phyloP scores from a whole-genome alignment of 176 grass and related monocot species.

The Aechmea fasciata region DNA sequence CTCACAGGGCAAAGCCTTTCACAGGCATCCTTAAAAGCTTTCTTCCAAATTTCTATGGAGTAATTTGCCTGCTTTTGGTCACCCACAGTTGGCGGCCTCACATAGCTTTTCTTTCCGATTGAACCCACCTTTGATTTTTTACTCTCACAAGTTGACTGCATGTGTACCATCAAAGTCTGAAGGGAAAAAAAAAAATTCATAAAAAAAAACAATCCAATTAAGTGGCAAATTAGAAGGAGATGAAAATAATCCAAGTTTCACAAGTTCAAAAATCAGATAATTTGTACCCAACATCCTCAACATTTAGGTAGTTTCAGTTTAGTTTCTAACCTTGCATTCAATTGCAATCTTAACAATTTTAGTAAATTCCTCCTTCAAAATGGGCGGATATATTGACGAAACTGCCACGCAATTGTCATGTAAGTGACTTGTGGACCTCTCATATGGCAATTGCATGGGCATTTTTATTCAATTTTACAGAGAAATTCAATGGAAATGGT shows the following conservation, averaged over 20 bases:
- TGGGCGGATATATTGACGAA: no score
- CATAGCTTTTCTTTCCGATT: conserved; percentile 52
- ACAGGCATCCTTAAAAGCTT: conserved; percentile 77
- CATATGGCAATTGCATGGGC: not conserved
- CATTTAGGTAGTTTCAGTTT: no score
- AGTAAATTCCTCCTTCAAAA: no score
- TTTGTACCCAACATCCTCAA: no score
- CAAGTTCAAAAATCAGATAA: not conserved
- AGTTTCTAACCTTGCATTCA: no score
- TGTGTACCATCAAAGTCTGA: conserved; percentile 77
- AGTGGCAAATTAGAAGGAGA: not conserved
- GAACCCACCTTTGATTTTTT: conserved; percentile 32
- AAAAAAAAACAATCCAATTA: not conserved
- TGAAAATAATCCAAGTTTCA: not conserved
- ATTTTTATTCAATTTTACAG: no score
- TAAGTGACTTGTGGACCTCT: not conserved
- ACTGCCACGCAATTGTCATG: no score
- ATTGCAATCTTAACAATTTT: no score
- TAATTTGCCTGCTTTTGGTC: conserved; percentile 54
- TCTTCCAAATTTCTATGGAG: conserved; percentile 92
- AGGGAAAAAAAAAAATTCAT: conserved; percentile 9
- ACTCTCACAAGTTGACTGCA: conserved; percentile 53
- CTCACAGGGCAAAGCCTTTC: conserved; percentile 81
- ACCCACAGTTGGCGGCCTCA: conserved; percentile 36
- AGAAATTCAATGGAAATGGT: not conserved